Percentiles rank a stretch among this genome's conserved stretches.
Conservation (phyloP, 2,329 filamentous ascomycete genomes). For the Knoxdaviesia proteae region DNA sequence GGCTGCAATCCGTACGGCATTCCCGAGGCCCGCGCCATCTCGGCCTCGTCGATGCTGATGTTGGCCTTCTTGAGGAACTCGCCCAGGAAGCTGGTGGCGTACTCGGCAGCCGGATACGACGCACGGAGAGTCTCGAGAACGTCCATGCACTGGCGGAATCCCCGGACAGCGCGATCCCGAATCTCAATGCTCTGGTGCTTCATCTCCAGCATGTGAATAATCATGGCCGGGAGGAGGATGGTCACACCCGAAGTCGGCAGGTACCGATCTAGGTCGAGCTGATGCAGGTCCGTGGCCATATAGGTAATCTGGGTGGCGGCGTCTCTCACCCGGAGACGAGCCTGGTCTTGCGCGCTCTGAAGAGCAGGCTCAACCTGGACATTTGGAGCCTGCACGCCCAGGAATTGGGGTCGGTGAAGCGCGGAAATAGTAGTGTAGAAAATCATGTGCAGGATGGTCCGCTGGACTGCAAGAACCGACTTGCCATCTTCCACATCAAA, state of each 20-base stretch:
- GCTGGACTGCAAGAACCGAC: constrained; percentile 45
- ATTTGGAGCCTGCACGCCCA: constrained; percentile 41
- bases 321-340: constrained; percentile 61
- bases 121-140: constrained; percentile 76
- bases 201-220: constrained; percentile 83
- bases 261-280: constrained; percentile 51
- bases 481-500: constrained; percentile 38
- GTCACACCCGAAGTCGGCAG: constrained; percentile 82
- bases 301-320: constrained; percentile 71
- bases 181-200: constrained; percentile 58
- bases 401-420: constrained; percentile 74
- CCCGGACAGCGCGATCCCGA: constrained; percentile 51
- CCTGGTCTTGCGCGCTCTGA: constrained; percentile 34
- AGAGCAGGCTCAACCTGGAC: constrained; percentile 3
- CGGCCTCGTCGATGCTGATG: constrained; percentile 38
- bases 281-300: constrained; percentile 59
- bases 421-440: constrained; percentile 85
- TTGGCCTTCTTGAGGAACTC: constrained; percentile 74
- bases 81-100: constrained; percentile 86
- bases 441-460: constrained; percentile 79
- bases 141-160: constrained; percentile 81
- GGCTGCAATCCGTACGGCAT: constrained; percentile 16
- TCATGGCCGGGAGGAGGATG: constrained; percentile 76
- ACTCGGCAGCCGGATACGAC: constrained; percentile 81
- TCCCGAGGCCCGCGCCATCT: constrained; percentile 12